These are phyloP conservation scores for Fusarium sp. DNA, from an alignment of 2,329 filamentous ascomycete genomes.

Conservation along the genomic window DNA sequence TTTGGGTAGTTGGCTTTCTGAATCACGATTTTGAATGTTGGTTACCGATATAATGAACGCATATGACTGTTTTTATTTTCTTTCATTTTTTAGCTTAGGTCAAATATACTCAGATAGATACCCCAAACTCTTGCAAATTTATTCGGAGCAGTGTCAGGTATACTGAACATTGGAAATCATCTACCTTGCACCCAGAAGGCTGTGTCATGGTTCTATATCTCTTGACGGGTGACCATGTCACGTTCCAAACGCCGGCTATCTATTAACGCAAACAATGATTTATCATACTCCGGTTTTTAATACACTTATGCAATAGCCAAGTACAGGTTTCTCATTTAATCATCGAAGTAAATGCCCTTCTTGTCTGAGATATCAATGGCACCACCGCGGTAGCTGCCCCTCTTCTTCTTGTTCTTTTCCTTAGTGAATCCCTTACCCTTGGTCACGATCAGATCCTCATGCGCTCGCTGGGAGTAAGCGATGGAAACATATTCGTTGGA, in stretches of 20 bases:
- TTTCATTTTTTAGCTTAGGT: not conserved
- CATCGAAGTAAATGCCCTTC: slow-evolving; percentile 94
- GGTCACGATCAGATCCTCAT: slow-evolving; percentile 88
- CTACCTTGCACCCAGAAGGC: slow-evolving; percentile 6
- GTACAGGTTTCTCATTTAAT: slow-evolving; percentile 62
- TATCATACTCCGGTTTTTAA: slow-evolving; percentile 6
- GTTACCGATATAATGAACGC: not conserved
- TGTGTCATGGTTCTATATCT: slow-evolving; percentile 31
- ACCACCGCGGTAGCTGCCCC: slow-evolving; percentile 90
- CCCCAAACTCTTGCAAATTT: not conserved
- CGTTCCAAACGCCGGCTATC: slow-evolving; percentile 47
- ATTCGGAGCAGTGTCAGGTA: slow-evolving; percentile 2
- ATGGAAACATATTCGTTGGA: slow-evolving; percentile 88
- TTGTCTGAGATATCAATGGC: slow-evolving; percentile 84
- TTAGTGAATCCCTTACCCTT: slow-evolving; percentile 98
- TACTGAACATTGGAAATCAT: slow-evolving; percentile 4
- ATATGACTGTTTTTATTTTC: not conserved
- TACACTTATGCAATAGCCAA: slow-evolving; percentile 4
- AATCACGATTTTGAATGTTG: not conserved
- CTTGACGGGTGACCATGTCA: slow-evolving; percentile 33
- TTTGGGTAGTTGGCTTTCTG: not conserved
- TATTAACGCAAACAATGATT: slow-evolving; percentile 32
- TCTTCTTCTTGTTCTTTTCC: slow-evolving; percentile 99
- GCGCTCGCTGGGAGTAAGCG: slow-evolving; percentile 89
- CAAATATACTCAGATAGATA: not conserved